Evolutionary conservation across 2,329 filamentous ascomycete species (phyloP).

Genomic region (Monilinia polystroma): DNA sequence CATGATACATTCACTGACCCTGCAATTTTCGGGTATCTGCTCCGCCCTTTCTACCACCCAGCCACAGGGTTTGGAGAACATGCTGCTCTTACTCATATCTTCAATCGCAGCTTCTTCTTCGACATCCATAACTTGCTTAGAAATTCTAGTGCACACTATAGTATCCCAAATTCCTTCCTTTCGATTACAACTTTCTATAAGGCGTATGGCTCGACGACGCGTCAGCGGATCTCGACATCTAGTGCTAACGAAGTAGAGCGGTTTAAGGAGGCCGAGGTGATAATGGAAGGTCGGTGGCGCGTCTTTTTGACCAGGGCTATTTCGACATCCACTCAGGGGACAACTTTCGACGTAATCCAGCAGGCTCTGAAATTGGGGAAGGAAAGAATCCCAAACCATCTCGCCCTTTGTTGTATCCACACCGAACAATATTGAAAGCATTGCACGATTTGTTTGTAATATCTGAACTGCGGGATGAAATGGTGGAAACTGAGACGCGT

Average conservation of each 20-base stretch:
- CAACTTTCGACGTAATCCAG: slow-evolving; percentile 4
- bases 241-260: slow-evolving; percentile 2
- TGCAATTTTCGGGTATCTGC: slow-evolving; percentile 5
- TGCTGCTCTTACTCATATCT: background rate
- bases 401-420: background rate
- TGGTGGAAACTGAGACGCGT: slow-evolving; percentile 10
- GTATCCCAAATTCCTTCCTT: slow-evolving; percentile 19
- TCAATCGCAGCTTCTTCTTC: slow-evolving; percentile 18
- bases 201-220: slow-evolving; percentile 1
- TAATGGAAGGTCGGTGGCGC: slow-evolving; percentile 3
- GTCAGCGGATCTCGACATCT: slow-evolving; percentile 12
- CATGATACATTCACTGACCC: slow-evolving; percentile 4
- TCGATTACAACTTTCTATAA: slow-evolving; percentile 4
- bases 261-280: slow-evolving; percentile 11
- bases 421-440: background rate
- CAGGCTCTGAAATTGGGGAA: slow-evolving; percentile 3
- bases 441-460: slow-evolving; percentile 1
- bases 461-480: slow-evolving; percentile 5
- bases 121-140: background rate
- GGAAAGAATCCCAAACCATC: background rate
- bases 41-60: slow-evolving; percentile 1
- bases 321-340: background rate
- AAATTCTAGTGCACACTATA: background rate
- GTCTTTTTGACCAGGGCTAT: too few species aligned
- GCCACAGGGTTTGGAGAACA: background rate